Base-by-base conservation (phyloP, 768 basidiomycete genomes). In the Boletus rubescentipes region DNA sequence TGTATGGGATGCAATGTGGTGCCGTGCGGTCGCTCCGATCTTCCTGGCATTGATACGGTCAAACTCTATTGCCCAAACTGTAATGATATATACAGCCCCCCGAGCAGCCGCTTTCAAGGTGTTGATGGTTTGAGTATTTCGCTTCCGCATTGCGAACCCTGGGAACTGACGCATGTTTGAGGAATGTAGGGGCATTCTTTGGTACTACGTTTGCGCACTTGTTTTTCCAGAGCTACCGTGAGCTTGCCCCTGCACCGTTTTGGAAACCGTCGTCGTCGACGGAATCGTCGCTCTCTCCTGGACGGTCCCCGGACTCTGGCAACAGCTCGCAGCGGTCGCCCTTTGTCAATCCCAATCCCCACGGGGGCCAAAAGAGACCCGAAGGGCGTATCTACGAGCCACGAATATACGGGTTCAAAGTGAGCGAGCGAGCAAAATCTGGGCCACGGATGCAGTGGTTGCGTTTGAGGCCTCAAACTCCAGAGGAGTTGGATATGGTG, bases 361-460 rank as follows among this genome's bases (percentile, higher is more conserved):
- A 92, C 58, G 91, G 91, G 10, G 91, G 91, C 0, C 93, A 96
- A 72, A 94, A 93, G 72, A 84, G 84, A 38, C 90, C 94, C 3
- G 82, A 85, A 29, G 92, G 91, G 5, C 85, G 86, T 67, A 83
- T 98, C 14, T 98, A 99, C 67, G 79, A 85, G 15, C 91, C 95
- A 6, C 82, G 89, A 70, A 96, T 99, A 66, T 98, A 98, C 63
- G 97, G 97, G 0, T 99, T 99, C 80, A 91, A 89, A 73, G 96
- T 99, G 26, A 94, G 89, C 67, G 97, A 99, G 70, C 79, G 91
- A 47, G 93, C 97, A 11, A 90, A 93, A 70, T 91, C 84, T 62
- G 97, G 97, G 5, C 97, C 97, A 14, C 80, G 97, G 54, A 98
- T 99, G 95, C 87, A 88, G 65, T 99, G 97, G 97, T 71, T 98